phyloP scores from a whole-genome alignment of 2,329 filamentous ascomycete species.

The Arthrobotrys conoides region DNA sequence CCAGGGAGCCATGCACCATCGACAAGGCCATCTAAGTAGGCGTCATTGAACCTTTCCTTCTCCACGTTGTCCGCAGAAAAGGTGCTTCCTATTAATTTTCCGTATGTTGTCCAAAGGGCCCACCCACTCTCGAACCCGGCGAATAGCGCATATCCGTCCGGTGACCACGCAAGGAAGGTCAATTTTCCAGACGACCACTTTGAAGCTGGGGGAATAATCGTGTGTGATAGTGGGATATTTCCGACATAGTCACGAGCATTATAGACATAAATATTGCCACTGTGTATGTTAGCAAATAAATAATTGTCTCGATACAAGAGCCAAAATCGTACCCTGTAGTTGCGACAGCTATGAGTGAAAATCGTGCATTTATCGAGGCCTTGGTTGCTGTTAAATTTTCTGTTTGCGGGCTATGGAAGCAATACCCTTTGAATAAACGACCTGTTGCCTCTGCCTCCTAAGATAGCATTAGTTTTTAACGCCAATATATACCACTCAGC shows the following conservation, averaged over 20 bases:
- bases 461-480: constrained; percentile 33
- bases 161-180: constrained; percentile 85
- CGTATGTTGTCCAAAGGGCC: constrained; percentile 98
- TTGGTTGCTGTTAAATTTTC: constrained; percentile 74
- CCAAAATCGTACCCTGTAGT: constrained; percentile 72
- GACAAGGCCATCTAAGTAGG: constrained; percentile 84
- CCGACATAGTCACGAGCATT: constrained; percentile 92
- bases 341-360: constrained; percentile 91
- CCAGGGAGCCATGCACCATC: constrained; percentile 89
- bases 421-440: constrained; percentile 89
- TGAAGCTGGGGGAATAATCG: constrained; percentile 79
- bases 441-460: constrained; percentile 62
- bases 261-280: constrained; percentile 86
- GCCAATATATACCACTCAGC: not conserved
- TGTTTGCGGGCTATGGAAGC: constrained; percentile 82
- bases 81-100: constrained; percentile 87
- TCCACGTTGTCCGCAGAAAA: constrained; percentile 81
- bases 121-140: constrained; percentile 92
- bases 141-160: constrained; percentile 96
- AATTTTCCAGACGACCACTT: constrained; percentile 77
- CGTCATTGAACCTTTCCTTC: constrained; percentile 77
- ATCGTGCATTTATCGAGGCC: constrained; percentile 91
- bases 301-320: not conserved
- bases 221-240: constrained; percentile 89
- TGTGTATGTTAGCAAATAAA: constrained; percentile 46